Conservation (phyloP, 257 asterid species). For the Verbascum thapsus region DNA sequence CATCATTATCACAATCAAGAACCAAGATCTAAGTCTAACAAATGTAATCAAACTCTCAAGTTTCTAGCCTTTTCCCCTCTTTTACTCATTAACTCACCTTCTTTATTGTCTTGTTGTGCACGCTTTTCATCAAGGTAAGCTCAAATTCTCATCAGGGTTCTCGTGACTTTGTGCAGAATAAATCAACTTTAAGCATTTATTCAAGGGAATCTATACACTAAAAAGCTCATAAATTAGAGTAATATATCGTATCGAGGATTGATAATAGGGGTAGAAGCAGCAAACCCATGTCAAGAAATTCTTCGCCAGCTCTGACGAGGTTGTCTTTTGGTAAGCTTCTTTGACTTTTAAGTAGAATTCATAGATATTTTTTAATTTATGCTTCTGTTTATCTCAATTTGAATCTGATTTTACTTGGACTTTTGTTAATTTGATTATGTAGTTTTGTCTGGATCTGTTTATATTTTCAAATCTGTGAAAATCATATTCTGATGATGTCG, state of each 20-base stretch:
- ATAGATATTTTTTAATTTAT: not conserved
- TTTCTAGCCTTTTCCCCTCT: slow-evolving; percentile 22
- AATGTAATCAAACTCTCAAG: slow-evolving; percentile 17
- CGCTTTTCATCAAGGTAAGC: slow-evolving; percentile 26
- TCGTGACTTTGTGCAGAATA: slow-evolving; percentile 27
- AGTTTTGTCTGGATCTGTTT: slow-evolving; percentile 23
- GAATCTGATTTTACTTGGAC: slow-evolving; percentile 9
- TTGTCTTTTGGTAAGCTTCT: slow-evolving; percentile 47
- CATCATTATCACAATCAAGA: slow-evolving; percentile 31
- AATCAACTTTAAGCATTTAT: slow-evolving; percentile 12
- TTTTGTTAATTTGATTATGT: slow-evolving; percentile 3
- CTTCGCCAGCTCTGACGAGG: slow-evolving; percentile 33
- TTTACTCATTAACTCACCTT: slow-evolving; percentile 22
- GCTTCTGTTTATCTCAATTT: not conserved
- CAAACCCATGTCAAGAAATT: slow-evolving; percentile 48
- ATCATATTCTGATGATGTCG: not conserved
- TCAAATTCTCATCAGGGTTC: slow-evolving; percentile 26
- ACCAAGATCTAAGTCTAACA: slow-evolving; percentile 48
- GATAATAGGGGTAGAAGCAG: slow-evolving; percentile 34
- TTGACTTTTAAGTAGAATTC: slow-evolving; percentile 30
- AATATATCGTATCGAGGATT: slow-evolving; percentile 27
- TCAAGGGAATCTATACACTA: not conserved
- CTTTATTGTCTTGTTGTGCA: slow-evolving; percentile 22
- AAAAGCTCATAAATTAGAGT: slow-evolving; percentile 6
- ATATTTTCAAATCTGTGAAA: slow-evolving; percentile 16